Base-by-base conservation (phyloP, 768 basidiomycete genomes). In the Solioccasus polychromus region DNA sequence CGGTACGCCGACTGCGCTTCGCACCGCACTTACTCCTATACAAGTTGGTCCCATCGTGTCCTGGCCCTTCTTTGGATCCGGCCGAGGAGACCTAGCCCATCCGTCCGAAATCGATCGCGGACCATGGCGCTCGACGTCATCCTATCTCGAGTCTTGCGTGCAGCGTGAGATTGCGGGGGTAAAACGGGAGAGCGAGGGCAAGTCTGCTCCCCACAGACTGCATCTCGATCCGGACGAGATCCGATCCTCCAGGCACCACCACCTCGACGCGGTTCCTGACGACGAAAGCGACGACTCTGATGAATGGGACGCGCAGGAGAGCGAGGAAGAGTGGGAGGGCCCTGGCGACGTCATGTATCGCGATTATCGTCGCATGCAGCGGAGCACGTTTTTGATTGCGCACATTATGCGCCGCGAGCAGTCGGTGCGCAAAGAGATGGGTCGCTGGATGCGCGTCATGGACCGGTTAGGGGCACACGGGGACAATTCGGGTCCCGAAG, bases 21-120 rank as follows among this genome's bases (percentile, higher is more conserved):
- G 17, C 54, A 35, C 50, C 49, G 35, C 54, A 45, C 45, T 66
- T 47, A 29, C 50, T 20, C 34, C 52, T 39, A 70, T 75, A 40
- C 78, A 83, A 39, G 72, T 91, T 35, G 89, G 89, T 4, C 85
- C 85, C 8, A 92, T 92, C 57, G 79, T 92, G 39, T 90, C 88
- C 3, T 92, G 90, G 89, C 85, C 89, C 1, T 92, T 92, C 73
- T 92, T 92, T 61, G 89, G 89, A 36, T 85, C 87, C 4, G 82
- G 84, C 52, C 76, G 90, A 31, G 89, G 89, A 25, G 83, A 87
- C 47, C 74, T 88, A 19, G 53, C 64, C 3, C 84, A 85, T 53
- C 82, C 82, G 3, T 67, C 71, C 18, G 86, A 89, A 53, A 72
- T 92, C 28, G 72, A 88, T 55, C 81, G 89, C n/a, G 88, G 89